Base-by-base conservation (phyloP, 768 basidiomycete genomes). In the Suillus fuscotomentosus region DNA sequence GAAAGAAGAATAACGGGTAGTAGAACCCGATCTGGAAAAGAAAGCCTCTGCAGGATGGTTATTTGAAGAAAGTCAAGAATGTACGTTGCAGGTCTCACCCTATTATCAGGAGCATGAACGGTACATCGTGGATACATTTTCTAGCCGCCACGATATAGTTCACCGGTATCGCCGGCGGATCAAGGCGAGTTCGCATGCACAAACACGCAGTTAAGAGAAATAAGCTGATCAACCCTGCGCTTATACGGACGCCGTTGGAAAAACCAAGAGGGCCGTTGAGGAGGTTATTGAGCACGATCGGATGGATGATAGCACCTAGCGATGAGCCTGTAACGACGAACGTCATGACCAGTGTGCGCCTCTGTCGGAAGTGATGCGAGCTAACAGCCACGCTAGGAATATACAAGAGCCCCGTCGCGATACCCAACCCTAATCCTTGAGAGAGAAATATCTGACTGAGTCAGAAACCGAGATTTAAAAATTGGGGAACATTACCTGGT, bases 1-100 rank as follows among this genome's bases (percentile, higher is more conserved):
- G 88, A 27, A 88, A 75, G 70, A 85, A 88, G 71, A 85, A 88
- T 50, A 83, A 78, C 0, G 86, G 84, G 59, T 82, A 84, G 65
- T 80, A 81, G 39, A 78, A 31, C 8, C 15, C 27, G 2, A 51
- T 1, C 9, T 27, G 50, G 15, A 27, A 69, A 60, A n/a, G 60
- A 69, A 41, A 73, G 74, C 41, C 71, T 74, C 50, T 51, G 4
- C 50, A 51, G 8, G 14, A 51, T 51, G 27, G 2, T 51, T 27
- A 51, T 3, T 17, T 9, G 27, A 15, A 51, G 8, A 15, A 27
- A 51, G 5, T 27, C 8, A 1, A 56, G 15, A 34, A 24, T 42
- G 43, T 43, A 13, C 3, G 8, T 7, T 4, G 5, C 57, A 38
- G 65, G 38, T 11, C 62, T 43, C 59, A 69, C 74, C 73, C 73